These are phyloP conservation scores for Blastomyces parvus DNA, from an alignment of 2,329 filamentous ascomycete genomes.

Conservation along the genomic window DNA sequence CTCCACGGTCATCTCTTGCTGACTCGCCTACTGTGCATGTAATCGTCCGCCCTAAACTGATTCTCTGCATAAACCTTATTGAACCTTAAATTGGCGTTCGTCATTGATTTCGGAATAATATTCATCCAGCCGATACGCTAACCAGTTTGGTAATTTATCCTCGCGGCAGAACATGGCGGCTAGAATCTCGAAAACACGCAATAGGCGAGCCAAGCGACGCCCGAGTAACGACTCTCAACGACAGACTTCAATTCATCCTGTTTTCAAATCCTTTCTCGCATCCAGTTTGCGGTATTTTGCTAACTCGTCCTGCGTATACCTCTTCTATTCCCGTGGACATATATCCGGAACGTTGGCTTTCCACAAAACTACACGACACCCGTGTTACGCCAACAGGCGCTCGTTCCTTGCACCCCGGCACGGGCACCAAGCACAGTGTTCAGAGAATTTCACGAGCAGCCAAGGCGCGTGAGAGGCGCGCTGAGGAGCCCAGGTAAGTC, in stretches of 20 bases:
- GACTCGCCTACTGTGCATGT: too few relatives aligned
- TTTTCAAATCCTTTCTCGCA: constrained; percentile 20
- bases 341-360: too few relatives aligned
- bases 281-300: neutral
- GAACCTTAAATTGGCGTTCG: too few relatives aligned
- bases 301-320: neutral
- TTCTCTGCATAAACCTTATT: too few relatives aligned
- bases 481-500: neutral
- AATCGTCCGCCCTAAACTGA: too few relatives aligned
- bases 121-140: neutral
- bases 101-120: constrained; percentile 1
- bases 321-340: neutral
- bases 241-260: constrained; percentile 31
- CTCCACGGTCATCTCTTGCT: too few relatives aligned
- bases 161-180: neutral
- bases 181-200: neutral
- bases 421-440: neutral
- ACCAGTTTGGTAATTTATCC: neutral
- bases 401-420: neutral
- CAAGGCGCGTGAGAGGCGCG: neutral
- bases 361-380: neutral
- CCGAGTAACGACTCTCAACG: constrained; percentile 12
- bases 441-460: neutral
- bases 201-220: constrained; percentile 23
- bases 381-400: neutral